Conservation (phyloP, 805 yeast species). For the Wickerhamomyces subpelliculosus region DNA sequence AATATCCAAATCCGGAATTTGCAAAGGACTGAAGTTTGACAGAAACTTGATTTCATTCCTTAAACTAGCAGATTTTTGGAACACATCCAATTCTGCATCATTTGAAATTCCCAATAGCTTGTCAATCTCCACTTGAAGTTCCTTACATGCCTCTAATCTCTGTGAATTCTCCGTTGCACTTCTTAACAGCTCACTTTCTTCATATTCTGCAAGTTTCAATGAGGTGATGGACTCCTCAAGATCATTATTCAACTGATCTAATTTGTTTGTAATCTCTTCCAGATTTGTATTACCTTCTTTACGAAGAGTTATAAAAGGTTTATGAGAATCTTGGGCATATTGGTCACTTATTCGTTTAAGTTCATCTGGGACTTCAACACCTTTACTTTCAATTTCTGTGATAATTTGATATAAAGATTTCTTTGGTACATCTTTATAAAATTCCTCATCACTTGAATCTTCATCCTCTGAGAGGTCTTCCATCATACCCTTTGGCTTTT, state of each 20-base stretch:
- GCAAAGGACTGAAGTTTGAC: not conserved
- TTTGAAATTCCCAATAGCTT: not conserved
- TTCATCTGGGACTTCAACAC: conserved; percentile 12
- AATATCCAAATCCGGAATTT: conserved; percentile 3
- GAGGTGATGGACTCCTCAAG: too few relatives aligned
- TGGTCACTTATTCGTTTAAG: conserved; percentile 15
- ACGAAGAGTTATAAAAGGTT: conserved; percentile 29
- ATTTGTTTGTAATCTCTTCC: too few relatives aligned
- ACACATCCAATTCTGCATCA: not conserved
- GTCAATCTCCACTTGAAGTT: not conserved
- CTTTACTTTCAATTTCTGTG: conserved; percentile 15
- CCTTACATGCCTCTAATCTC: not conserved
- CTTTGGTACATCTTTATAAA: conserved; percentile 16
- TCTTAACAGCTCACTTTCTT: too few relatives aligned
- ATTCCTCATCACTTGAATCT: conserved; percentile 12
- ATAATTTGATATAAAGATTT: conserved; percentile 20
- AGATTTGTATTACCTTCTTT: conserved; percentile 25
- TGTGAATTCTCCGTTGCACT: too few relatives aligned
- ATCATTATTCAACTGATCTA: too few relatives aligned
- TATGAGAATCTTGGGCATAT: conserved; percentile 23
- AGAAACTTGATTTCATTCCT: not conserved
- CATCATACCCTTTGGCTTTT: not conserved
- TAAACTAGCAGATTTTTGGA: not conserved
- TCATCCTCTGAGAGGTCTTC: conserved; percentile 12
- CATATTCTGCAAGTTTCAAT: too few relatives aligned